A percentile compares a stretch with the other conserved stretches of the same genome.
phyloP scores from a whole-genome alignment of 164 flowering plant species.

The Stephania cephalantha region DNA sequence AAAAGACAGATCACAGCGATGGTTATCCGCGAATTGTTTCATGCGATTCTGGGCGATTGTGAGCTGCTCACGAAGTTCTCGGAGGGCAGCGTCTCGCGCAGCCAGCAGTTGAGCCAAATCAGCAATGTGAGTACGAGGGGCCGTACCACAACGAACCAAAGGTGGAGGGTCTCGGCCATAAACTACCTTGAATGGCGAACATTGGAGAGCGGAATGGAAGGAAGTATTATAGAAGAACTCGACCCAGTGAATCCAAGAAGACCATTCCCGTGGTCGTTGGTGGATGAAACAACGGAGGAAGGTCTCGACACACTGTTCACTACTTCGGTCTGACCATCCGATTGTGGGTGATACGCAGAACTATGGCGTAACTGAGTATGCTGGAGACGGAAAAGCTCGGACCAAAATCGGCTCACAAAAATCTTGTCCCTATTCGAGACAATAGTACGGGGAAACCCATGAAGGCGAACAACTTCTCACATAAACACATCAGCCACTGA shows the following conservation, averaged over 20 bases:
- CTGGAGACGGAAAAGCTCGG: no score
- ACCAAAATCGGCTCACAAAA: no score
- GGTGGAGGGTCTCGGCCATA: background rate
- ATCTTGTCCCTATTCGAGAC: no score
- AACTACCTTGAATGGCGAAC: background rate
- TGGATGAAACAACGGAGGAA: background rate
- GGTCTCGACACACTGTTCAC: background rate
- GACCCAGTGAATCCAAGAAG: background rate
- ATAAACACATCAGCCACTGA: no score
- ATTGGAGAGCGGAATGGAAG: background rate
- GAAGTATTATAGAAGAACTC: background rate
- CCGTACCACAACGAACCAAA: background rate
- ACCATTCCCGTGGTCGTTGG: background rate
- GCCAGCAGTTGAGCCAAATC: no score
- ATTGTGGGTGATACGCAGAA: background rate
- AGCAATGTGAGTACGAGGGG: background rate
- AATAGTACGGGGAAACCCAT: no score
- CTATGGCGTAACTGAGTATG: no score
- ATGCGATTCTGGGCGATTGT: no score
- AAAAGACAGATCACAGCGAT: background rate
- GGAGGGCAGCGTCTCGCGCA: background rate
- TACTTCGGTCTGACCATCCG: background rate
- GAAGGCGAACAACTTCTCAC: no score
- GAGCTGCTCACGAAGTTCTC: background rate
- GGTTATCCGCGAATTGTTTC: background rate